A percentile compares a stretch with the other conserved stretches of the same genome.
phyloP scores from a whole-genome alignment of 768 basidiomycete species.

The Lentinula lateritia region DNA sequence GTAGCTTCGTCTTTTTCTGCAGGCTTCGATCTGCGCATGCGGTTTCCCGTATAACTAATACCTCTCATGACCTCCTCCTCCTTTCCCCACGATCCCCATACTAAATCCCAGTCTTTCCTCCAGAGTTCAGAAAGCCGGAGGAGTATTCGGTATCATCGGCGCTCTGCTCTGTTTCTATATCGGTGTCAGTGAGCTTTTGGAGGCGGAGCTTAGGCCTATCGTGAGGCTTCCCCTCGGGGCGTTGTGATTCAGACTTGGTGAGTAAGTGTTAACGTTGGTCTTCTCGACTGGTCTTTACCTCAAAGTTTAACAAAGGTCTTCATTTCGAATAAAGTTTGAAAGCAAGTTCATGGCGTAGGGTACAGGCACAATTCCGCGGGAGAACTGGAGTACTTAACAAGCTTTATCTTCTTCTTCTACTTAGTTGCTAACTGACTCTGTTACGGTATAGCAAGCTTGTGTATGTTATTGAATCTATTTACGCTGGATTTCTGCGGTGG shows the following conservation, averaged over 20 bases:
- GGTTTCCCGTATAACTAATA: background rate
- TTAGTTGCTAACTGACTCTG: no score
- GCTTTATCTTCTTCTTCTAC: no score
- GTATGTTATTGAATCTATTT: no score
- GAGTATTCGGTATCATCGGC: slow-evolving; percentile 38
- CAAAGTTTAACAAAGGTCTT: no score
- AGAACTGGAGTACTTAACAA: no score
- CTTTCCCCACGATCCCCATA: background rate
- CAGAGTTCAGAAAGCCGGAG: slow-evolving; percentile 37
- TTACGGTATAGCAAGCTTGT: no score
- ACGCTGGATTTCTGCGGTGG: no score
- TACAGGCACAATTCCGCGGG: no score
- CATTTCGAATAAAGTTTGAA: no score
- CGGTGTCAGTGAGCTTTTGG: slow-evolving; percentile 38
- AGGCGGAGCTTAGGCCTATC: slow-evolving; percentile 32
- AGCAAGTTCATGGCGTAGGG: no score
- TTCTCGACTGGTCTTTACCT: background rate
- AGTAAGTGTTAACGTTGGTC: background rate
- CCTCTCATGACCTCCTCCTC: no score
- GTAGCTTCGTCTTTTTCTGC: background rate
- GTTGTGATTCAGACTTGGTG: slow-evolving; percentile 13
- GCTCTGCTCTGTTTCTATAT: slow-evolving; percentile 44
- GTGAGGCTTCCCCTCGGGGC: slow-evolving; percentile 36
- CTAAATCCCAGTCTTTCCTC: background rate
- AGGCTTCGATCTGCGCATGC: background rate